Evolutionary conservation across 371 early-diverging fungal genomes (phyloP), one percentile per base, ranked within the genome.

Genomic region (Apophysomyces ossiformis): DNA sequence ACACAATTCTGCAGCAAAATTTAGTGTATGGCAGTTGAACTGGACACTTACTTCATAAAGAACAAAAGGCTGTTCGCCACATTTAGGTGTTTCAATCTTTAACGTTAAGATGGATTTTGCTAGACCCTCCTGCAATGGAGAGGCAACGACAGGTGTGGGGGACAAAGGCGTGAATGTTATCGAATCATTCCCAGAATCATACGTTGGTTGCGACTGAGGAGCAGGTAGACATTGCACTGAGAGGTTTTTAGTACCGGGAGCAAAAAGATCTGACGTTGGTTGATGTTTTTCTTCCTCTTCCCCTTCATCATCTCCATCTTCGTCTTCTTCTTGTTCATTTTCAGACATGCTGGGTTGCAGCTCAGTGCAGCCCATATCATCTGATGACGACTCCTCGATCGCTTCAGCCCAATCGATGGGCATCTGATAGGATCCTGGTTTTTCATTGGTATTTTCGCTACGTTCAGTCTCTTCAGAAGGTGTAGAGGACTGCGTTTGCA

Each of bases 281-380:
- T 26, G 41, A 41, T 41, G 8, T 13, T 41, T 26, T 21, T 50
- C 21, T 50, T 50, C 54, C 18, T 50, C 54, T 21, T 50, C 54
- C 5, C 21, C 54, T 7, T 50, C 54, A 6, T 21, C 54, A 21
- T 50, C 54, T 9, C 21, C 54, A 8, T 18, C 18, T 4, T 50
- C 54, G 5, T 50, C 54, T n/a, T 21, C 21, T 50, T 50, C 54
- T 50, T 50, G 54, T 26, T 50, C 54, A 18, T 50, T 26, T 18
- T 50, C 54, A 21, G 9, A 21, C 9, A 9, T 21, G 21, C 11
- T n/a, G 21, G 16, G 16, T 21, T 50, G 18, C 16, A 18, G 9
- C 2, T 7, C 21, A 7, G 5, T 5, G 21, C 9, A 21, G 11
- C 11, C 7, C 5, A 21, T 21, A 21, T 50, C 54, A 7, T 21